Percentiles rank a stretch among this genome's conserved stretches.
phyloP scores from a whole-genome alignment of 225 moss, liverwort and hornwort genomes.

The Anthoceros angustus region DNA sequence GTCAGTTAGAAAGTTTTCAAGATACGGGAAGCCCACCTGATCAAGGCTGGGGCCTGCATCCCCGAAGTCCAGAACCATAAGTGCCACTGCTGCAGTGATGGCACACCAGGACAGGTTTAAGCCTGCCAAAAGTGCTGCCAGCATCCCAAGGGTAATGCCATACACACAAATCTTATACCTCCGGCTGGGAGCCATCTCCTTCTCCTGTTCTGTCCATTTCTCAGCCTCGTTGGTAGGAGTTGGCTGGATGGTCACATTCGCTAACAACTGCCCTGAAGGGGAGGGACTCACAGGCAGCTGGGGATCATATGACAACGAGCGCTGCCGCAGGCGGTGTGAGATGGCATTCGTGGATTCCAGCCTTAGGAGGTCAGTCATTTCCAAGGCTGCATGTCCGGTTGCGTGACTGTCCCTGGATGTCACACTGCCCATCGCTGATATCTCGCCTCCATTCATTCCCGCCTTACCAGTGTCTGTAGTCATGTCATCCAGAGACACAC shows the following conservation, averaged over 20 bases:
- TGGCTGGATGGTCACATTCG: not conserved
- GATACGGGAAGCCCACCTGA: constrained; percentile 24
- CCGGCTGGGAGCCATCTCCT: not conserved
- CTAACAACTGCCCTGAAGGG: not conserved
- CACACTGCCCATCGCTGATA: not conserved
- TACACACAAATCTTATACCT: constrained; percentile 42
- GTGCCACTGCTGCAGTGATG: constrained; percentile 50
- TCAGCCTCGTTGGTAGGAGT: not conserved
- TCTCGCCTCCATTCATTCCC: not conserved
- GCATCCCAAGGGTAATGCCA: constrained; percentile 59
- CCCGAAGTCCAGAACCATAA: constrained; percentile 56
- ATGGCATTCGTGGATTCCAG: not conserved
- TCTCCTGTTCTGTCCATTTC: not conserved
- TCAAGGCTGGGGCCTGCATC: constrained; percentile 79
- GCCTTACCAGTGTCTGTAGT: not conserved
- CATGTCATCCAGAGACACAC: not conserved
- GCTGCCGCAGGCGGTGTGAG: not conserved
- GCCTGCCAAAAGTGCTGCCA: constrained; percentile 67
- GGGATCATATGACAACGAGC: not conserved
- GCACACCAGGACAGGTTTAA: constrained; percentile 69
- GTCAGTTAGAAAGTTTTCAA: not conserved
- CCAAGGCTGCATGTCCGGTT: not conserved
- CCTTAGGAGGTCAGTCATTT: not conserved
- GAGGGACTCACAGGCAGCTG: not conserved
- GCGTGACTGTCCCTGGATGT: not conserved